Evolutionary conservation across 208 protist genomes (phyloP).

Genomic region (Naegleria gruberi): DNA sequence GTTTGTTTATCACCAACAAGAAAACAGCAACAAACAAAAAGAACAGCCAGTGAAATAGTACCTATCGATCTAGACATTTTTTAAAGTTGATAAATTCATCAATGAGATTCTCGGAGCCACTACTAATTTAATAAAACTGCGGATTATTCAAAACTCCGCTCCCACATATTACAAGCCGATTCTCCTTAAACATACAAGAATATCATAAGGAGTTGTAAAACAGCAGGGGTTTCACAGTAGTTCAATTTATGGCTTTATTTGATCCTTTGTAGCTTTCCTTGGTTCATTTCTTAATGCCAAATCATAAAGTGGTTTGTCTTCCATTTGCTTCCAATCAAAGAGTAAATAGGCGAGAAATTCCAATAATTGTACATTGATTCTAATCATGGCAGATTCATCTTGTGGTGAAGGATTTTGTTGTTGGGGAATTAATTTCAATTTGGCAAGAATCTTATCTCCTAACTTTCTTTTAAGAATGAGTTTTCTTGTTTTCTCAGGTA

Average conservation of each 20-base stretch:
- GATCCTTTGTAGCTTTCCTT: background rate
- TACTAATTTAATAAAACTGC: too few relatives aligned
- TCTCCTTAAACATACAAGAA: too few relatives aligned
- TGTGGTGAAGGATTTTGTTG: background rate
- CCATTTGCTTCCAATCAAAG: background rate
- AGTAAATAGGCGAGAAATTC: background rate
- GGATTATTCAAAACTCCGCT: too few relatives aligned
- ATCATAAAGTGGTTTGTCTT: background rate
- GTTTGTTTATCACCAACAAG: too few relatives aligned
- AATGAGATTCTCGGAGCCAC: too few relatives aligned
- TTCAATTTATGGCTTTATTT: background rate
- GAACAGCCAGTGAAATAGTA: too few relatives aligned
- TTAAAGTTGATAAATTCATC: too few relatives aligned
- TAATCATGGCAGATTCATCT: background rate
- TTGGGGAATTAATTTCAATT: background rate
- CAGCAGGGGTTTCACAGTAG: too few relatives aligned
- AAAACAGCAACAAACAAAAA: too few relatives aligned
- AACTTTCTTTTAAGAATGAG: background rate
- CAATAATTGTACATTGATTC: background rate
- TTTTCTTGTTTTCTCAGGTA: background rate
- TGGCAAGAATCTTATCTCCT: background rate
- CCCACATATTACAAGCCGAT: too few relatives aligned
- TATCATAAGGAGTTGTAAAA: too few relatives aligned
- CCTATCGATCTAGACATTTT: too few relatives aligned
- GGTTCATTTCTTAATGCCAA: background rate